Evolutionary conservation across 1,139 yeast species (phyloP).

Genomic region (Barnettozyma hawaiiensis): DNA sequence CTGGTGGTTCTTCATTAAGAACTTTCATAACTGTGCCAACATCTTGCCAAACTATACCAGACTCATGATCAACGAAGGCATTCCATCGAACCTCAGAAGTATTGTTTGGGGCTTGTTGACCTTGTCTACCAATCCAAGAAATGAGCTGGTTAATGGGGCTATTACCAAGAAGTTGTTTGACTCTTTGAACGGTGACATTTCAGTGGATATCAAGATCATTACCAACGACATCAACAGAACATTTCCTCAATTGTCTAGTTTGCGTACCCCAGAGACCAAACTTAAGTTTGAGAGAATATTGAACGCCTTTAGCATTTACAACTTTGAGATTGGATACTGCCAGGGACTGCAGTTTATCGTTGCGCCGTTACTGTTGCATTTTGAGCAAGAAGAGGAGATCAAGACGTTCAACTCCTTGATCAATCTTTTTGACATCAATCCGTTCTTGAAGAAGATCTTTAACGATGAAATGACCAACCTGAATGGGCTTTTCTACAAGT

Average conservation of each 20-base stretch:
- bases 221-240: constrained; percentile 59
- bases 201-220: constrained; percentile 48
- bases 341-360: constrained; percentile 66
- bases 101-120: constrained; percentile 26
- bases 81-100: constrained; percentile 24
- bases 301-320: constrained; percentile 64
- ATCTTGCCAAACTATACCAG: constrained; percentile 45
- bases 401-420: constrained; percentile 53
- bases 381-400: constrained; percentile 35
- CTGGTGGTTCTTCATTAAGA: constrained; percentile 42
- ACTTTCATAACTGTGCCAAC: constrained; percentile 42
- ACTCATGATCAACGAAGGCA: constrained; percentile 25
- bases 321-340: constrained; percentile 65
- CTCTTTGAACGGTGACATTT: constrained; percentile 36
- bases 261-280: constrained; percentile 42
- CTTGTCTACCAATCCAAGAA: constrained; percentile 18
- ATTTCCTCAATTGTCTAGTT: constrained; percentile 52
- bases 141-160: constrained; percentile 16
- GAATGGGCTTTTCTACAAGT: constrained; percentile 49
- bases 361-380: constrained; percentile 53
- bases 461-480: constrained; percentile 54
- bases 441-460: constrained; percentile 50
- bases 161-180: constrained; percentile 34
- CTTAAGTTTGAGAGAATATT: constrained; percentile 48
- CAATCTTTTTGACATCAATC: constrained; percentile 58